phyloP scores from a whole-genome alignment of 179 eudicot genomes.

The Vitellaria paradoxa region DNA sequence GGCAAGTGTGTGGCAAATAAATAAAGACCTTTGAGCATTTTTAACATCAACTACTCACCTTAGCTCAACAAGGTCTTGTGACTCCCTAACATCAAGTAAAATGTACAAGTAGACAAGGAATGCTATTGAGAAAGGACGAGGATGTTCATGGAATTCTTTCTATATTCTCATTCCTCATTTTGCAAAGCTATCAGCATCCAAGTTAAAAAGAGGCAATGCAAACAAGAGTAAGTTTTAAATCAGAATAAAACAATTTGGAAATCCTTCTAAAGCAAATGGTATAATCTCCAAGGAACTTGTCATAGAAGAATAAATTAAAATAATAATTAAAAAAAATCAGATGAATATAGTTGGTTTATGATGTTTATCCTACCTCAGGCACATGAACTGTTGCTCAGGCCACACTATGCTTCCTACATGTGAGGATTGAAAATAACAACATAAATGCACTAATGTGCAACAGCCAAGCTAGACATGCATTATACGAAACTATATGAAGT shows the following conservation, averaged over 20 bases:
- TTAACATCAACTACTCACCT: too few relatives aligned
- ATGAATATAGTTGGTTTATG: not conserved
- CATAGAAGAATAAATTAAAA: not conserved
- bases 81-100: not conserved
- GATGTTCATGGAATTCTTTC: not conserved
- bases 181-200: not conserved
- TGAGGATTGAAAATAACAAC: too few relatives aligned
- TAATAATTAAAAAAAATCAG: too few relatives aligned
- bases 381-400: too few relatives aligned
- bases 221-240: not conserved
- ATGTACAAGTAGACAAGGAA: not conserved
- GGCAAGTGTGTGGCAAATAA: too few relatives aligned
- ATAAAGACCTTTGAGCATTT: too few relatives aligned
- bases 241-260: not conserved
- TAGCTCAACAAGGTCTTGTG: not conserved
- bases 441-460: too few relatives aligned
- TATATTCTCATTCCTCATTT: not conserved
- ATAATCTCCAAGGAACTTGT: not conserved
- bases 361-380: too few relatives aligned
- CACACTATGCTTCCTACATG: too few relatives aligned
- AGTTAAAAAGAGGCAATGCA: not conserved
- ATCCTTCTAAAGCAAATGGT: not conserved
- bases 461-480: too few relatives aligned
- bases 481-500: too few relatives aligned
- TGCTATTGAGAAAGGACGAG: not conserved